Base-by-base conservation (phyloP, 164 flowering plant genomes). In the Vitis amurensis region DNA sequence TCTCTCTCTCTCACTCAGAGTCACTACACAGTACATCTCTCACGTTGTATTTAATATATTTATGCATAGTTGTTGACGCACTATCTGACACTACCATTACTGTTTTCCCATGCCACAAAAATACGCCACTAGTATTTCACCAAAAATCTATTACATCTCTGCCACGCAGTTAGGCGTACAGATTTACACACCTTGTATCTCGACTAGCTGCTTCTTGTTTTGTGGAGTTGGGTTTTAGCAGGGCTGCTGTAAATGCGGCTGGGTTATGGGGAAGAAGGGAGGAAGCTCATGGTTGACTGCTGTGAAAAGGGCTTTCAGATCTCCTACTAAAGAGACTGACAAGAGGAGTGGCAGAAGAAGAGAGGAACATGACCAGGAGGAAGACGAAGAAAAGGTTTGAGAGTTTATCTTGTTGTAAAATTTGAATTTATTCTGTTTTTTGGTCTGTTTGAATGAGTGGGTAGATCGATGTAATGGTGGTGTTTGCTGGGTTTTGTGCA, bases 221-320 rank as follows among this genome's bases (percentile, higher is more conserved):
- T 37, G 68, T 78, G 75, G 63, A 71, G 60, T 70, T 71, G 23
- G 14, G 57, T 62, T 59, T 68, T 68, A 16, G 8, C 44, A 37
- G 44, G 44, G 44, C 8, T 37, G 44, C 44, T 37, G 44, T 37
- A 37, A 37, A 37, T 37, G 44, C 44, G 5, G 44, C 44, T 37
- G 44, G 44, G 44, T 37, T 2, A 83, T 85, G 86, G 88, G 88
- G 75, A 85, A 81, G 80, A 82, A 79, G 65, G 86, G 88, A 50
- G 74, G 78, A 0, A 53, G 65, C 58, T 85, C 89, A 6, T 86
- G 89, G 89, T 74, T 86, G 70, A 83, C 89, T 57, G 84, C 81
- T 64, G 89, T 86, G 23, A 86, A 86, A 68, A 83, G 87, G 65
- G 87, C 89, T 67, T 86, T 86, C 73, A 81, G 89, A 80, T 86